phyloP scores from a whole-genome alignment of 306 rosid genomes.

The Casuarina glauca region DNA sequence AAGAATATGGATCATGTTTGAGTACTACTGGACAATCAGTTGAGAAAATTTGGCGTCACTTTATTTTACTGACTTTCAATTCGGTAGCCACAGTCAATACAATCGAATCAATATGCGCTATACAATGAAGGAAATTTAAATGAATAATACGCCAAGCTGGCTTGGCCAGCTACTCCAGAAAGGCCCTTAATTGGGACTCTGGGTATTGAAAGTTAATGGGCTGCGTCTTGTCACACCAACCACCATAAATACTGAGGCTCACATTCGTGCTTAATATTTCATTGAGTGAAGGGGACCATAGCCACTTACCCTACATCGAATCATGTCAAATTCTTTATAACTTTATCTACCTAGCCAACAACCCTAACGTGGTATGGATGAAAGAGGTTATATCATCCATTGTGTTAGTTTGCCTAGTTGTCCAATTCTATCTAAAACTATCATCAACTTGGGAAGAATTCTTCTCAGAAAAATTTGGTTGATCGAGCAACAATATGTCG shows the following conservation, averaged over 20 bases:
- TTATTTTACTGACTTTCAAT: neutral
- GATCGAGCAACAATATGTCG: conserved; percentile 60
- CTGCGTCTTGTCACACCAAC: conserved; percentile 15
- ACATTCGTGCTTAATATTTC: neutral
- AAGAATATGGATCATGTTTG: neutral
- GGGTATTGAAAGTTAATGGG: conserved; percentile 25
- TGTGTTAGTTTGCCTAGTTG: conserved; percentile 29
- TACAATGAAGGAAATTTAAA: conserved; percentile 26
- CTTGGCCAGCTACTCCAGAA: neutral
- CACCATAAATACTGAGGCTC: conserved; percentile 7
- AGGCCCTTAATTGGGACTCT: conserved; percentile 8
- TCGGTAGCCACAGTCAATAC: neutral
- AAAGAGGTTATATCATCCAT: conserved; percentile 24
- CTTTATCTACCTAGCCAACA: conserved; percentile 3
- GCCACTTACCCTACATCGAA: conserved; percentile 10
- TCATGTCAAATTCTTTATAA: conserved; percentile 6
- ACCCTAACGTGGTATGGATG: conserved; percentile 18
- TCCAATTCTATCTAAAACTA: conserved; percentile 30
- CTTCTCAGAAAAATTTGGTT: conserved; percentile 42
- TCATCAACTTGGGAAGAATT: conserved; percentile 25
- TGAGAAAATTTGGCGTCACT: neutral
- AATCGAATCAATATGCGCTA: conserved; percentile 15
- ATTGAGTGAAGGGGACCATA: neutral
- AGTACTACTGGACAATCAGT: neutral
- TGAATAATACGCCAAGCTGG: conserved; percentile 13